Evolutionary conservation across 2,329 filamentous ascomycete genomes (phyloP), one percentile per base, ranked within the genome.

Genomic region (Fusarium sp.): DNA sequence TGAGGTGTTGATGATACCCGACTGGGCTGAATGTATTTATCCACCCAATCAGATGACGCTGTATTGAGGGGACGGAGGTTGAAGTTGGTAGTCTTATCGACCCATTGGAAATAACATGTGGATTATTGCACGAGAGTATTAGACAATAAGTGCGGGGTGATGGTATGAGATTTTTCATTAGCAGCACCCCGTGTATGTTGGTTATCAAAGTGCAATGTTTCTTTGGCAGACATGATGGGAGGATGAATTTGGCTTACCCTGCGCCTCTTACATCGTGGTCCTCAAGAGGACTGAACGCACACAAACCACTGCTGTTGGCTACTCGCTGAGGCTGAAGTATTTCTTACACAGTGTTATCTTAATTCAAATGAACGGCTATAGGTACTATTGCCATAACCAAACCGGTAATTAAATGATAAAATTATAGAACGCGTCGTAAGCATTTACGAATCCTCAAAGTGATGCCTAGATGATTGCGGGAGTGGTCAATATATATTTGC

Each of bases 11-110:
- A 10, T 17, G 22, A 32, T 42, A 34, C 10, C 32, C 28, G 28
- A 36, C 14, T 59, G 30, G 34, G 41, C 48, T 45, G n/a, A n/a
- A 39, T 24, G 34, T 2, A 68, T 62, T 68, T 68, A 68, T 7
- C 65, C 65, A 8, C 6, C 65, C 65, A 68, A 68, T 68, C 54
- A 18, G 59, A 7, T 44, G 8, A 2, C 14, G 17, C 8, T 17
- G 9, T 1, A 22, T 4, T 34, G 50, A 58, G 39, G 52, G 39
- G 51, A 18, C 1, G 8, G 2, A 4, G 13, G 8, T 3, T 20
- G 30, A 14, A 8, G 18, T 18, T 0, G 1, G 24, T 12, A 9
- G 20, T 26, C 12, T 24, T 10, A n/a, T 38, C 41, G 24, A 36
- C 24, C 6, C 20, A 58, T 58, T 9, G 13, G 7, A 28, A 3